Evolutionary conservation across 805 yeast genomes (phyloP), one percentile per base, ranked within the genome.

Genomic region (Myxozyma melibiosi): DNA sequence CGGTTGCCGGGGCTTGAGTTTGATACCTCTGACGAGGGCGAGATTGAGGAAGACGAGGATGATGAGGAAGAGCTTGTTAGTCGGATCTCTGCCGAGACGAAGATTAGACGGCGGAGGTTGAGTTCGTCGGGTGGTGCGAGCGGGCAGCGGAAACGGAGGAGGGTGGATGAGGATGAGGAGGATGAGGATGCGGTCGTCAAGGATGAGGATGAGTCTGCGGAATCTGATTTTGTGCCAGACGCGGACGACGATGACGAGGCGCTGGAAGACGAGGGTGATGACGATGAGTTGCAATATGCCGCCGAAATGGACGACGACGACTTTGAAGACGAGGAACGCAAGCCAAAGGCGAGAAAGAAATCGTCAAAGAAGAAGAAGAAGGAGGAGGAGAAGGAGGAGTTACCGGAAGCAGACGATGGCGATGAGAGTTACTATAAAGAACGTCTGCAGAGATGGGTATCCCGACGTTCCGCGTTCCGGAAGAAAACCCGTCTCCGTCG

Each of bases 371-470:
- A 43, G 28, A 51, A 40, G 46, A 58, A 50, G 53, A 62, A 41
- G 16, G 66, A 9, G 67, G 57, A 22, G 69, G 66, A 6, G 63
- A 62, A 20, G 69, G 61, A 24, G 63, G 75, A 72, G 14, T 68
- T 73, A 7, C 67, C 79, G 33, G 80, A 77, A 63, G 71, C 76
- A 25, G 97, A 91, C 68, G 98, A 91, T 70, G 98, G 98, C 8
- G 84, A 88, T 67, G 92, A 88, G 55, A 55, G 59, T 0, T 71
- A 75, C 31, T 92, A 86, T 66, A 84, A 83, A 64, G 70, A 71
- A 38, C 74, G 97, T 53, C 70, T 90, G 2, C 68, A 71, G 2
- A 68, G 73, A 14, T 90, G 97, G 97, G 67, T 74, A 0, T 61
- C 65, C 0, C 75, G 76, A 58, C 74, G 96, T 34, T 74, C 84